Conservation (phyloP, 345 rosid species). For the Eucalyptus globulus region DNA sequence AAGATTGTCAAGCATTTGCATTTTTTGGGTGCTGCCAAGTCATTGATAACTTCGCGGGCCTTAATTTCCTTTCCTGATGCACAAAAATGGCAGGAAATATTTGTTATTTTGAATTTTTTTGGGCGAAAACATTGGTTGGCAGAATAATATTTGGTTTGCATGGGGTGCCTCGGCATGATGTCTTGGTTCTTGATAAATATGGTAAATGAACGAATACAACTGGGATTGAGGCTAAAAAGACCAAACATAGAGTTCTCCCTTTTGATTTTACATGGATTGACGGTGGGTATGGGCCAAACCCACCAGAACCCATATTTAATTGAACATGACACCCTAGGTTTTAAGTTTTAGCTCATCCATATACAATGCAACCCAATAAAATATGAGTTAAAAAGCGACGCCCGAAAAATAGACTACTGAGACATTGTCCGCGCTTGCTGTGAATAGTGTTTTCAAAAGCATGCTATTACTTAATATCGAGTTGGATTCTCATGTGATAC, state of each 20-base stretch:
- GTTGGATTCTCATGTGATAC: neutral
- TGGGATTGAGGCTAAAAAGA: neutral
- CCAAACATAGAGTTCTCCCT: neutral
- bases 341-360: neutral
- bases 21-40: neutral
- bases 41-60: neutral
- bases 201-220: accelerated
- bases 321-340: neutral
- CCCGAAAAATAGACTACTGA: neutral
- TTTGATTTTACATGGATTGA: neutral
- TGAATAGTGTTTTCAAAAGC: neutral
- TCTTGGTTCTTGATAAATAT: neutral
- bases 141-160: too few relatives aligned
- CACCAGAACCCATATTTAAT: neutral
- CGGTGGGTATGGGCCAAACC: neutral
- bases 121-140: neutral
- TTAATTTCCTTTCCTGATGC: neutral
- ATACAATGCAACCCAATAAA: neutral
- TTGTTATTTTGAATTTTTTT: too few relatives aligned
- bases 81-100: neutral
- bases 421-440: accelerated
- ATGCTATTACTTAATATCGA: too few relatives aligned
- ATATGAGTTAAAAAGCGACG: neutral
- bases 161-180: accelerated
- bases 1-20: neutral